phyloP scores from a whole-genome alignment of 2,329 filamentous ascomycete species.

The Raffaelea deltoideospora region DNA sequence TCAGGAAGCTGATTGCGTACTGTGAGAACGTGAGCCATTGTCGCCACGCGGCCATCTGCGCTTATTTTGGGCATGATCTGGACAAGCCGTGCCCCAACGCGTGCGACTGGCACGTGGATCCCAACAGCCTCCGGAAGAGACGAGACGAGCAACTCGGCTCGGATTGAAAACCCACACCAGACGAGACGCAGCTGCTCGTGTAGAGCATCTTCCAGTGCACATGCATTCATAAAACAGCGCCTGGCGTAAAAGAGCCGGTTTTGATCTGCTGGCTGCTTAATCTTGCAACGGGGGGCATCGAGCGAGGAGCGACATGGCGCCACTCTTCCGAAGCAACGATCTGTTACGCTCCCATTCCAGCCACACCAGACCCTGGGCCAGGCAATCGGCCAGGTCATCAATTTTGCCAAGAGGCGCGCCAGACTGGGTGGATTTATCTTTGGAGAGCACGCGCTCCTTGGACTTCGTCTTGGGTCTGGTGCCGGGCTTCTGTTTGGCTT shows the following conservation, averaged over 20 bases:
- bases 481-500: slow-evolving; percentile 3
- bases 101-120: slow-evolving; percentile 66
- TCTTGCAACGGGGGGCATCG: too few relatives aligned
- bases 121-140: slow-evolving; percentile 37
- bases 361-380: slow-evolving; percentile 66
- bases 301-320: slow-evolving; percentile 13
- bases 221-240: too few relatives aligned
- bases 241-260: too few relatives aligned
- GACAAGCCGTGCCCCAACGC: slow-evolving; percentile 53
- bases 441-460: neutral
- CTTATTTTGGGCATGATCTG: slow-evolving; percentile 57
- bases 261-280: too few relatives aligned
- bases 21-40: slow-evolving; percentile 65
- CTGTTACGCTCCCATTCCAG: slow-evolving; percentile 57
- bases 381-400: slow-evolving; percentile 68
- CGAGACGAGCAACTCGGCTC: slow-evolving; percentile 39
- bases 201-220: too few relatives aligned
- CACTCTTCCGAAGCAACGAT: slow-evolving; percentile 15
- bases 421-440: too few relatives aligned
- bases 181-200: too few relatives aligned
- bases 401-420: slow-evolving; percentile 37
- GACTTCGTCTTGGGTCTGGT: slow-evolving; percentile 7
- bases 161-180: too few relatives aligned
- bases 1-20: slow-evolving; percentile 58
- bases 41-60: slow-evolving; percentile 58